phyloP scores from a whole-genome alignment of 148 eudicot genomes.

The Pharnaceum exiguum region DNA sequence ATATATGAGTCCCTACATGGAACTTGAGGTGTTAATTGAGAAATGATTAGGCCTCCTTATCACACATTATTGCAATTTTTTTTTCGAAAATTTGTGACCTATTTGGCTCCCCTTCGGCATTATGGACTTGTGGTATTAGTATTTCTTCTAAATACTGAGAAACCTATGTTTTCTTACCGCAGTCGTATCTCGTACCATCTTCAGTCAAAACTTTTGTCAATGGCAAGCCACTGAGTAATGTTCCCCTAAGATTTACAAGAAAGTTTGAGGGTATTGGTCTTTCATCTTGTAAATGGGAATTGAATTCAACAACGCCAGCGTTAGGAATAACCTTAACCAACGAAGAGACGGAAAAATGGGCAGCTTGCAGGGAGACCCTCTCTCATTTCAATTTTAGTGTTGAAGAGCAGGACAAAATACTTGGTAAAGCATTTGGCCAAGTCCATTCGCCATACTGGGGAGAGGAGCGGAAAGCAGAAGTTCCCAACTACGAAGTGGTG shows the following conservation, averaged over 20 bases:
- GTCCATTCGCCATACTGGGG: conserved; percentile 92
- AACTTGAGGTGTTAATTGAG: too few species aligned
- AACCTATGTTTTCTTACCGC: conserved; percentile 20
- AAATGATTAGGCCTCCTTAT: too few species aligned
- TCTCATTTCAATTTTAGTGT: conserved; percentile 44
- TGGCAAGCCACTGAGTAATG: conserved; percentile 7
- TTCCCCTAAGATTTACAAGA: conserved; percentile 11
- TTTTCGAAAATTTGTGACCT: too few species aligned
- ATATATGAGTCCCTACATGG: too few species aligned
- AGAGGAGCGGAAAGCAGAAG: conserved; percentile 69
- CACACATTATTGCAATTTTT: too few species aligned
- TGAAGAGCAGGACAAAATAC: conserved; percentile 78
- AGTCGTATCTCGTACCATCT: conserved; percentile 29
- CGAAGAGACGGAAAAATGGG: conserved; percentile 72
- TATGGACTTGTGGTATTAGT: background rate
- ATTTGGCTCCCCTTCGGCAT: too few species aligned
- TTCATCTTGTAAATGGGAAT: conserved; percentile 44
- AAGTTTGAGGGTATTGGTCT: conserved; percentile 9
- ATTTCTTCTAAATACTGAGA: background rate
- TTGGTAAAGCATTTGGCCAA: conserved; percentile 89
- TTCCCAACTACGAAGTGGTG: conserved; percentile 54
- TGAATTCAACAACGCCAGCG: conserved; percentile 41
- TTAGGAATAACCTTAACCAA: conserved; percentile 33
- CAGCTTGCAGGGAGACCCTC: conserved; percentile 54
- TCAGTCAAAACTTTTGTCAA: conserved; percentile 8